A percentile compares a stretch with the other conserved stretches of the same genome.
phyloP scores from a whole-genome alignment of 768 basidiomycete species.

The Coprinopsis sp. region DNA sequence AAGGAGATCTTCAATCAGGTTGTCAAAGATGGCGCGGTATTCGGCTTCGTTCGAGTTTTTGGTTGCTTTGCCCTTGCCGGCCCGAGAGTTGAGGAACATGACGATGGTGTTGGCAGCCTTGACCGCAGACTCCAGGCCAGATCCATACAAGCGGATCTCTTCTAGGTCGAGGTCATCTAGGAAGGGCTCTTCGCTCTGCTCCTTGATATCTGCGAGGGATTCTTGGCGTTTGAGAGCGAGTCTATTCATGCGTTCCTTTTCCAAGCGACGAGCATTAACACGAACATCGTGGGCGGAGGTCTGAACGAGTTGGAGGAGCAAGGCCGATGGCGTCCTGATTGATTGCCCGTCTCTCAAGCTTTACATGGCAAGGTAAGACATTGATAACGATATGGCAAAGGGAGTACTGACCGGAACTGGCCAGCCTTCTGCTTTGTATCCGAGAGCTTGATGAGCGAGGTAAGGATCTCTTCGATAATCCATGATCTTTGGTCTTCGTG shows the following conservation, averaged over 20 bases:
- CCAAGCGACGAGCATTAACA: conserved; percentile 57
- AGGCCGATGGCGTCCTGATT: conserved; percentile 89
- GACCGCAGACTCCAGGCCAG: conserved; percentile 75
- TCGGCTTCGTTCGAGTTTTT: conserved; percentile 94
- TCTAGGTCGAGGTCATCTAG: conserved; percentile 67
- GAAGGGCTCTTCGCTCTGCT: conserved; percentile 37
- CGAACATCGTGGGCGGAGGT: conserved; percentile 89
- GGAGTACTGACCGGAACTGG: conserved; percentile 67
- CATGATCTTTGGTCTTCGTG: conserved; percentile 88
- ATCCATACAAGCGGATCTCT: conserved; percentile 69
- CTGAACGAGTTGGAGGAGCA: conserved; percentile 94
- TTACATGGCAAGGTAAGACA: conserved; percentile 5
- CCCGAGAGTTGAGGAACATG: conserved; percentile 62
- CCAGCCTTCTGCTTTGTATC: conserved; percentile 88
- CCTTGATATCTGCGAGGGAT: conserved; percentile 45
- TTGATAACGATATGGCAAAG: not conserved
- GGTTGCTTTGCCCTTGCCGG: conserved; percentile 81
- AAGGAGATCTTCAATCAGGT: conserved; percentile 82
- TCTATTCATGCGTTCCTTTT: conserved; percentile 57
- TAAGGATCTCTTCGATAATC: conserved; percentile 97
- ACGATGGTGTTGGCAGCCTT: conserved; percentile 84
- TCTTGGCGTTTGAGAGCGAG: conserved; percentile 62
- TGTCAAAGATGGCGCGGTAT: conserved; percentile 89
- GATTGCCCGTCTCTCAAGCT: conserved; percentile 88
- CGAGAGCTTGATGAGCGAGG: conserved; percentile 84